Evolutionary conservation across 2,329 filamentous ascomycete species (phyloP), one percentile per base, ranked within the genome.

Genomic region (Penicillium oxalicum): DNA sequence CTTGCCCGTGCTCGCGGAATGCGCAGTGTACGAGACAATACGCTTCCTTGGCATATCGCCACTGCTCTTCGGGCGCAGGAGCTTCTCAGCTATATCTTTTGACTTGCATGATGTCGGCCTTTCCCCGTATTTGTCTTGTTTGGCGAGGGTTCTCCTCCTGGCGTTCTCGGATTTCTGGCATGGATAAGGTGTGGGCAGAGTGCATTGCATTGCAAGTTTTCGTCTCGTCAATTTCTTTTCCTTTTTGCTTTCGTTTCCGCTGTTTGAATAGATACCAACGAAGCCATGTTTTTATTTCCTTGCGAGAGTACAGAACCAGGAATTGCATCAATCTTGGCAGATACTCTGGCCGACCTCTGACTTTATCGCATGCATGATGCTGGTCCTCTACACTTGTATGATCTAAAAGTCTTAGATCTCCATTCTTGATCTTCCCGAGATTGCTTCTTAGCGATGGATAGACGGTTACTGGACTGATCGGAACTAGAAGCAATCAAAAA

Each of bases 31-130:
- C 65, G 68, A 50, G 58, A 58, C n/a, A 69, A 67, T 44, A 63
- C 70, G n/a, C 49, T 75, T 37, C 74, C 74, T 27, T 75, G 72
- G 72, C 74, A 76, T 58, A 67, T 76, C 48, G 70, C 69, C 28
- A 73, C 72, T 0, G 71, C 71, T 35, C 59, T 70, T 26, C 69
- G 66, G 55, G 70, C 69, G 29, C 69, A 72, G 51, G 65, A 72
- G 56, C 57, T 71, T 40, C 48, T 73, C 50, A 70, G 68, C 53
- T 68, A 68, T 61, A 62, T 69, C 58, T 59, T 72, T 50, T 73
- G 55, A 67, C 40, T 37, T 27, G 9, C 24, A 28, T 9, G n/a
- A 4, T 44, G 9, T 11, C 2, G 28, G 25, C 40, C 38, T 41
- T 24, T 35, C 27, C 38, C 25, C 33, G 12, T 32, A 27, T 29